Base-by-base conservation (phyloP, 1,284 basidiomycete genomes). In the Mycena citricolor region DNA sequence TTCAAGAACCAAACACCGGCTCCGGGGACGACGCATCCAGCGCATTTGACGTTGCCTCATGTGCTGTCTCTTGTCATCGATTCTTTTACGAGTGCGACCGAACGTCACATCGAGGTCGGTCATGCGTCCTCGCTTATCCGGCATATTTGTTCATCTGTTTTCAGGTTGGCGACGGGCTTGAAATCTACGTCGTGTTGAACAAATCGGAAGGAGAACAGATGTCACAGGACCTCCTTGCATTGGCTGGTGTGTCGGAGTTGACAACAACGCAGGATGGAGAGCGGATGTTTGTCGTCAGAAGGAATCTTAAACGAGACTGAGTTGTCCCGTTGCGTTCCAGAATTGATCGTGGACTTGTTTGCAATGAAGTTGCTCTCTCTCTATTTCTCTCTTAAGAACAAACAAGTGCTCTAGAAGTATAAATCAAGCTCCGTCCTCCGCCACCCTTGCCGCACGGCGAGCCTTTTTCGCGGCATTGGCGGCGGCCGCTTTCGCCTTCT, bases 381-480 rank as follows among this genome's bases (percentile, higher is more conserved):
- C n/a, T n/a, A n/a, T n/a, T n/a, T n/a, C n/a, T n/a, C n/a, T n/a
- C n/a, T n/a, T n/a, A n/a, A n/a, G n/a, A n/a, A n/a, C n/a, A n/a
- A n/a, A n/a, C n/a, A n/a, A n/a, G n/a, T n/a, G n/a, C n/a, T n/a
- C n/a, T n/a, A n/a, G n/a, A n/a, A n/a, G n/a, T n/a, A n/a, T n/a
- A n/a, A n/a, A n/a, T n/a, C n/a, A 39, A 37, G 35, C 24, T 10
- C 30, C 61, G 14, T 65, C 70, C 49, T 67, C 71, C 11, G 63
- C 63, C 31, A 67, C 69, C 39, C 74, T 59, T 30, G 63, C 59
- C 32, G 63, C 63, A 42, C 73, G 58, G 39, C 73, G 65, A 11
- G 90, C 91, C 76, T 98, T 98, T 76, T 99, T 99, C 17, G 93
- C 92, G 36, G 93, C 94, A 61, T 86, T 90, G 3, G 88, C 89